Conservation (phyloP, 352 stramenopile genomes). For the Phytophthora aleatoria region DNA sequence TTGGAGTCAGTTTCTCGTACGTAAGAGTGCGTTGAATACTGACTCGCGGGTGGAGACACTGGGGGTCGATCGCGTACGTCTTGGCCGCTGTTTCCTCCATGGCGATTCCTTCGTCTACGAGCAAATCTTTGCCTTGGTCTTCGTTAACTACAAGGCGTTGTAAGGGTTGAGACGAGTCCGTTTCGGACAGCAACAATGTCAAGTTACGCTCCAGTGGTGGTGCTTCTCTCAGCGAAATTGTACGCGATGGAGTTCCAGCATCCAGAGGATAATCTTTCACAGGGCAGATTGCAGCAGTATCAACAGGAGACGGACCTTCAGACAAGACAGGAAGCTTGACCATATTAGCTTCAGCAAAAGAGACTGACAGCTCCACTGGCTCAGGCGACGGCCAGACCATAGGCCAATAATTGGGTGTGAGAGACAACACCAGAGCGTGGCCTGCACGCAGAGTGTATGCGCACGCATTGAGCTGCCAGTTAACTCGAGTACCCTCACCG, state of each 20-base stretch:
- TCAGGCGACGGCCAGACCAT: conserved; percentile 56
- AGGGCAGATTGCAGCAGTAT: conserved; percentile 18
- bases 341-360: conserved; percentile 35
- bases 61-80: conserved; percentile 45
- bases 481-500: conserved; percentile 29
- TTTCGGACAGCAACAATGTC: conserved; percentile 45
- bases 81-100: conserved; percentile 56
- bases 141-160: conserved; percentile 45
- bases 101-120: conserved; percentile 51
- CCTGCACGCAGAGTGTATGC: conserved; percentile 42
- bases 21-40: conserved; percentile 45
- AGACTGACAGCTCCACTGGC: conserved; percentile 37
- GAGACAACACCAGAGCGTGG: conserved; percentile 39
- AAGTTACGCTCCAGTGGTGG: conserved; percentile 37
- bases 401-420: conserved; percentile 58
- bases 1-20: conserved; percentile 44
- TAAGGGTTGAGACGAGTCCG: conserved; percentile 27
- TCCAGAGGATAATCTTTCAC: conserved; percentile 45
- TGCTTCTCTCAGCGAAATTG: conserved; percentile 43
- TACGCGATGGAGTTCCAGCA: conserved; percentile 28
- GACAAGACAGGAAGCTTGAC: conserved; percentile 43
- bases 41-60: conserved; percentile 36
- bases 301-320: background rate
- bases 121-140: conserved; percentile 49
- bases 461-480: conserved; percentile 50